phyloP scores from a whole-genome alignment of 306 rosid genomes.

The Dryas octopetala region DNA sequence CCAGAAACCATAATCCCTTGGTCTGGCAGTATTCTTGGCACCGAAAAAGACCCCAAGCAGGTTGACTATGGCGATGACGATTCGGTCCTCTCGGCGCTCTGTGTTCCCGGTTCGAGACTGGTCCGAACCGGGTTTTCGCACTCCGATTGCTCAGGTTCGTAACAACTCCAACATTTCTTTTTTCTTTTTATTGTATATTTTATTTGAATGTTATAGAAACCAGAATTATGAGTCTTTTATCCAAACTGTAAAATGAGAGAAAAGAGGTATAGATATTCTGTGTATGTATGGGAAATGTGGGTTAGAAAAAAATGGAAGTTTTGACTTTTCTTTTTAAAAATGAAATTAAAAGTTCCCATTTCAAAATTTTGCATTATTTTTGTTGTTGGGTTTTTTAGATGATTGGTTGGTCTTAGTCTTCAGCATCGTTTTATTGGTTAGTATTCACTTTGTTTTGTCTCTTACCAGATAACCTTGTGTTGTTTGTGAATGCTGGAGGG shows the following conservation, averaged over 20 bases:
- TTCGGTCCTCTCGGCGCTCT: constrained; percentile 17
- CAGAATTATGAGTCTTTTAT: not conserved
- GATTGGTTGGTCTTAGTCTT: too few relatives aligned
- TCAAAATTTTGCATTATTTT: not conserved
- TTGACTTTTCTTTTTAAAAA: too few relatives aligned
- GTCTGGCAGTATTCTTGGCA: constrained; percentile 3
- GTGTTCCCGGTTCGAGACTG: constrained; percentile 32
- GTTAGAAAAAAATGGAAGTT: too few relatives aligned
- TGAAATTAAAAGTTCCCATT: too few relatives aligned
- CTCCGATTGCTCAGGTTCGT: constrained; percentile 18
- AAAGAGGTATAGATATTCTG: too few relatives aligned
- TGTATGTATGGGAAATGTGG: too few relatives aligned
- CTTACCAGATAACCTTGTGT: constrained; percentile 13
- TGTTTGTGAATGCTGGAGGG: constrained; percentile 33
- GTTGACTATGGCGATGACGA: not conserved
- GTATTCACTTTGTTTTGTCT: not conserved
- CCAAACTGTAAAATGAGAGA: not conserved
- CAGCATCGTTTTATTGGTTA: not conserved
- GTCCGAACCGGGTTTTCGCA: constrained; percentile 17
- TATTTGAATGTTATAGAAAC: not conserved
- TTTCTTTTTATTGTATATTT: not conserved
- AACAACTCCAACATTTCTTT: not conserved
- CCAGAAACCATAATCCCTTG: not conserved
- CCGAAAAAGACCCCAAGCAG: not conserved
- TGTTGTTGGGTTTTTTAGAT: not conserved